Percentiles rank a stretch among this genome's conserved stretches.
These are phyloP conservation scores for Spathaspora passalidarum DNA, from an alignment of 805 yeast species.

Conservation along the genomic window DNA sequence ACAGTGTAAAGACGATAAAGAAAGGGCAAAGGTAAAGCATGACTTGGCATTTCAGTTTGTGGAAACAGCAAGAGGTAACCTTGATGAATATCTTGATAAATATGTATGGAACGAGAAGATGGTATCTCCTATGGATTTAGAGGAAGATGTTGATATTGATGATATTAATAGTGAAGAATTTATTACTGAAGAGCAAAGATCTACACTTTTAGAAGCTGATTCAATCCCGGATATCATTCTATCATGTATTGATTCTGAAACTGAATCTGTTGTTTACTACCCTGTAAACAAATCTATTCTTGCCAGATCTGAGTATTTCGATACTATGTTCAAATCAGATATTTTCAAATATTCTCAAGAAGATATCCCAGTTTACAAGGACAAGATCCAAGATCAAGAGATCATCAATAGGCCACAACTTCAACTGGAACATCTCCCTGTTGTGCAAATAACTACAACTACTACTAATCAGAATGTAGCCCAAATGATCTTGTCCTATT, in stretches of 20 bases:
- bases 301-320: constrained; percentile 60
- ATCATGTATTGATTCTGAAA: constrained; percentile 26
- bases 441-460: constrained; percentile 26
- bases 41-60: constrained; percentile 28
- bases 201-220: constrained; percentile 17
- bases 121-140: constrained; percentile 10
- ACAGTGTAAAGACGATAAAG: constrained; percentile 17
- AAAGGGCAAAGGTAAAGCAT: constrained; percentile 27
- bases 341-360: constrained; percentile 17
- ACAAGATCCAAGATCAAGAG: not conserved
- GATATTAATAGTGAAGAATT: constrained; percentile 21
- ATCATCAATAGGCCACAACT: constrained; percentile 15
- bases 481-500: constrained; percentile 49
- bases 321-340: constrained; percentile 56
- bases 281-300: constrained; percentile 67
- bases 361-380: constrained; percentile 14
- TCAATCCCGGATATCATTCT: constrained; percentile 49
- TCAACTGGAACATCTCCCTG: constrained; percentile 18
- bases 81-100: constrained; percentile 25
- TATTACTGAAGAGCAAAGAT: constrained; percentile 19
- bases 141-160: constrained; percentile 28
- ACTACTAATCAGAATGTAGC: constrained; percentile 27
- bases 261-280: constrained; percentile 37
- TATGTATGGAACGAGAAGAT: constrained; percentile 20
- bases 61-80: constrained; percentile 32